phyloP scores from a whole-genome alignment of 2,329 filamentous ascomycete species.

The Fulvia fulva region DNA sequence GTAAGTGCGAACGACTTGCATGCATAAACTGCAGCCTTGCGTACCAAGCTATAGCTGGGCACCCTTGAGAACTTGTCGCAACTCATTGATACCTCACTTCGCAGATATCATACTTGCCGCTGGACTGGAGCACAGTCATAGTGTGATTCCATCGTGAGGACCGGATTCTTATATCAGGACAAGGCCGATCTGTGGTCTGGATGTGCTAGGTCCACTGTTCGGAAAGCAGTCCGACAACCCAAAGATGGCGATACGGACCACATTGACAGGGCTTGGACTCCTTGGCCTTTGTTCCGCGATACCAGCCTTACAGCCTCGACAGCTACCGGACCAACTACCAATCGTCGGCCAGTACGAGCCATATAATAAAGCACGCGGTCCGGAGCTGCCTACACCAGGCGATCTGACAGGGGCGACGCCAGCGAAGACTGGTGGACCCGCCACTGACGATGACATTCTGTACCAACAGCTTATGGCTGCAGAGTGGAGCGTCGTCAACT shows the following conservation, averaged over 20 bases:
- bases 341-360: conserved; percentile 1
- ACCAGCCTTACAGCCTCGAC: background rate
- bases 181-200: no score
- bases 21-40: no score
- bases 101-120: no score
- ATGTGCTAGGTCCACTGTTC: background rate
- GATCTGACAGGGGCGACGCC: background rate
- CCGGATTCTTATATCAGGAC: no score
- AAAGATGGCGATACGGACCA: background rate
- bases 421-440: background rate
- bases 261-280: background rate
- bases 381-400: background rate
- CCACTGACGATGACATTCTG: background rate
- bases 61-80: no score
- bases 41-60: no score
- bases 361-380: background rate
- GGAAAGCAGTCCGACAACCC: background rate
- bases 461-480: background rate
- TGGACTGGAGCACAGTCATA: no score
- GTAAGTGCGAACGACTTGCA: no score
- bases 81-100: no score
- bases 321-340: background rate
- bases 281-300: background rate
- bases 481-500: conserved; percentile 1
- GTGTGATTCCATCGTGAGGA: no score